Evolutionary conservation across 495 filamentous ascomycete species (phyloP).

Genomic region (Clavariopsis aquatica): DNA sequence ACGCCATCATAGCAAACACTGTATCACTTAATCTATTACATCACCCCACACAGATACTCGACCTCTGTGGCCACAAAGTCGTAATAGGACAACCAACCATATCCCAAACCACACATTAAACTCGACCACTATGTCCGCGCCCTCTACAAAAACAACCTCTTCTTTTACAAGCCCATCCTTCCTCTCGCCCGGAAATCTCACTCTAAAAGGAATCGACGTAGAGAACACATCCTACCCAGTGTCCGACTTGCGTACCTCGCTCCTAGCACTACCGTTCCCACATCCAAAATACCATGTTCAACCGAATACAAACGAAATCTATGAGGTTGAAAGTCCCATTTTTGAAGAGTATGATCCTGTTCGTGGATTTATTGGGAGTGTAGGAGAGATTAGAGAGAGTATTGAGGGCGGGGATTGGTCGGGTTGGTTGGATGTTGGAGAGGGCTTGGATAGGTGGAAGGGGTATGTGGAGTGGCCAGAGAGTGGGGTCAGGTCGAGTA

Average conservation of each 20-base stretch:
- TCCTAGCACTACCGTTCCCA: neutral
- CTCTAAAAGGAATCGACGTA: constrained; percentile 7
- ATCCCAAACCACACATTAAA: neutral
- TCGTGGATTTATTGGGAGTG: constrained; percentile 1
- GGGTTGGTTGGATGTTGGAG: no score
- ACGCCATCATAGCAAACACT: no score
- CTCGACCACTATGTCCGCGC: neutral
- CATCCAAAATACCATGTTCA: constrained; percentile 11
- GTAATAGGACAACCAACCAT: no score
- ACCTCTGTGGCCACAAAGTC: neutral
- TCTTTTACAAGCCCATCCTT: neutral
- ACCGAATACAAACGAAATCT: neutral
- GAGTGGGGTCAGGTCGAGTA: constrained; percentile 17
- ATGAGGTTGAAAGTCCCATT: constrained; percentile 6
- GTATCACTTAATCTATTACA: no score
- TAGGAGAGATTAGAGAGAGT: neutral
- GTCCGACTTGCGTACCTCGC: neutral
- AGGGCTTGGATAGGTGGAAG: neutral
- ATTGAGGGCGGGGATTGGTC: neutral
- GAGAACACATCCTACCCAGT: constrained; percentile 6
- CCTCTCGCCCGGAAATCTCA: neutral
- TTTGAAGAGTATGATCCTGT: constrained; percentile 17
- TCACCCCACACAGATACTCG: no score
- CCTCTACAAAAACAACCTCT: neutral
- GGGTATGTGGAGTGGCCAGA: constrained; percentile 13